Percentiles rank a stretch among this genome's conserved stretches.
Evolutionary conservation across 2,329 filamentous ascomycete genomes (phyloP).

Genomic region (Pseudopyricularia javanii): DNA sequence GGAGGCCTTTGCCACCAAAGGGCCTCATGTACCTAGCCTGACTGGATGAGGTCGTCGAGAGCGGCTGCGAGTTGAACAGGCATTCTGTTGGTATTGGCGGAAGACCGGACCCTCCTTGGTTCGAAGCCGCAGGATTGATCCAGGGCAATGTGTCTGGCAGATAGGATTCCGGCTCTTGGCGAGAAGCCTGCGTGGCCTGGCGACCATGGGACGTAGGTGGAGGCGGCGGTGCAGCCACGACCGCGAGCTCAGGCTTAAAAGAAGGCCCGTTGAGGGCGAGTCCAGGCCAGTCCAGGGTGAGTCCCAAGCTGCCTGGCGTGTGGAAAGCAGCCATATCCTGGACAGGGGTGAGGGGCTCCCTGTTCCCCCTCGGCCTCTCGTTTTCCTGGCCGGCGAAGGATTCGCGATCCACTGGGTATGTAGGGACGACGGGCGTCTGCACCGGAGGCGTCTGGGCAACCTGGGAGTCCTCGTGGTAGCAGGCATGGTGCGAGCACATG

Average conservation of each 20-base stretch:
- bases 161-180: slow-evolving; percentile 20
- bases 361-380: slow-evolving; percentile 31
- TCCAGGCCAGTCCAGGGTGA: slow-evolving; percentile 21
- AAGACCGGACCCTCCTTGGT: slow-evolving; percentile 20
- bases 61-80: slow-evolving; percentile 33
- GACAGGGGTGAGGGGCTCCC: slow-evolving; percentile 40
- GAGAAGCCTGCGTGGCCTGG: slow-evolving; percentile 3
- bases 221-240: neutral
- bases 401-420: neutral
- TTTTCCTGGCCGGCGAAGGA: slow-evolving; percentile 31
- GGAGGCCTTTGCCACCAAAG: slow-evolving; percentile 41
- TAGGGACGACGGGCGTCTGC: slow-evolving; percentile 13
- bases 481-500: slow-evolving; percentile 53
- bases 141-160: slow-evolving; percentile 46
- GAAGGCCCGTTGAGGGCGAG: slow-evolving; percentile 20
- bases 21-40: slow-evolving; percentile 38
- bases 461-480: slow-evolving; percentile 41
- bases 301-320: slow-evolving; percentile 21
- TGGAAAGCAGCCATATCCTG: slow-evolving; percentile 29
- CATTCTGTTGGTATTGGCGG: slow-evolving; percentile 38
- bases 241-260: slow-evolving; percentile 17
- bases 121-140: slow-evolving; percentile 28
- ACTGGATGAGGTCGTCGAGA: slow-evolving; percentile 38
- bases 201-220: slow-evolving; percentile 2
- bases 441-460: slow-evolving; percentile 10